Evolutionary conservation across 1,139 yeast genomes (phyloP), one percentile per base, ranked within the genome.

Genomic region (Lodderomyces margitis): DNA sequence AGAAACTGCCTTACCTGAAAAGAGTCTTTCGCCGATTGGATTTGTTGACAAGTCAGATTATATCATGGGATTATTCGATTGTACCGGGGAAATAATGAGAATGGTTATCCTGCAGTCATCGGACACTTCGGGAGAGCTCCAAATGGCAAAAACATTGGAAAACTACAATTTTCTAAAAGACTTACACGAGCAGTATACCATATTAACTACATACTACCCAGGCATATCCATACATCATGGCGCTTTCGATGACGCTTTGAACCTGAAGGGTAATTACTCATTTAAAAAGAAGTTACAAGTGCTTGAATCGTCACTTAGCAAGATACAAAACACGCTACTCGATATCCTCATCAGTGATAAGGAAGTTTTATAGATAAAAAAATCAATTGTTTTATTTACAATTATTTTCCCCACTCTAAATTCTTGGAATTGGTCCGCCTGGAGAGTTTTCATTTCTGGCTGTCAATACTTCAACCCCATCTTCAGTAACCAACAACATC

Each of bases 381-480:
- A 21, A 36, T 27, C 3, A n/a, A 15, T 5, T 11, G n/a, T 28
- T 28, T 28, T 28, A 28, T 28, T 15, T 28, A 28, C 32, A 24
- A 24, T 24, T 12, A 24, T 24, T 12, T 9, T 25, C 4, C 12
- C 16, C 16, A 28, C n/a, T 23, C 23, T 31, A 33, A 33, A 76
- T 69, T 65, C 95, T 74, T 32, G 80, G 67, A 41, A 86, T 64
- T 12, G 96, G 77, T 1, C 98, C 98, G 41, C 98, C 98, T 3
- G 98, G 97, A 38, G 92, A 82, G 45, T 70, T 69, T 52, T 81
- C 81, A 42, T 71, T 74, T 61, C 98, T 78, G 0, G 89, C 95
- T 25, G 96, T 85, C 56, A 94, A 75, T 9, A 92, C 84, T 64
- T 94, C 99, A 34, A 84, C 88, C 12, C 99, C 98, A 41, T 81